A percentile compares a stretch with the other conserved stretches of the same genome.
Evolutionary conservation across 257 asterid genomes (phyloP).

Genomic region (Ilex aquifolium): DNA sequence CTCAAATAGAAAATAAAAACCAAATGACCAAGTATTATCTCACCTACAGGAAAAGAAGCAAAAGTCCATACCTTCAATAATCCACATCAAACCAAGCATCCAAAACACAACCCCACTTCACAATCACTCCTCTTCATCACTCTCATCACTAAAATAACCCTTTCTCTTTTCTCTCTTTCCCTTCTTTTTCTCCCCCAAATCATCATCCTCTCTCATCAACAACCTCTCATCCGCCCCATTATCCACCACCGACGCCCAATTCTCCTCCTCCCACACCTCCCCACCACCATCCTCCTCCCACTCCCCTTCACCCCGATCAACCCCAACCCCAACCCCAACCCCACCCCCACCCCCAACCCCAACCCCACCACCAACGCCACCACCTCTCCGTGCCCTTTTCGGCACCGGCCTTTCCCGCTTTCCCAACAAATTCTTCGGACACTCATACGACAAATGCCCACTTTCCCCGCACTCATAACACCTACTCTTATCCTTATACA

Average conservation of each 20-base stretch:
- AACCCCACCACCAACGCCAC: conserved; percentile 26
- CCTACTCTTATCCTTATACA: conserved; percentile 87
- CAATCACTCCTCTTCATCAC: conserved; percentile 70
- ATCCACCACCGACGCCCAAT: conserved; percentile 97
- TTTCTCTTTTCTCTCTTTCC: conserved; percentile 58
- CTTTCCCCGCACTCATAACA: conserved; percentile 93
- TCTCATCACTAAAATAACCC: conserved; percentile 93
- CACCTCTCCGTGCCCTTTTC: conserved; percentile 57
- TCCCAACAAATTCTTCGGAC: conserved; percentile 75
- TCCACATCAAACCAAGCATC: background rate
- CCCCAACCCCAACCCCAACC: conserved; percentile 21
- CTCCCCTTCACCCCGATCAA: conserved; percentile 4
- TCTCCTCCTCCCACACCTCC: conserved; percentile 47
- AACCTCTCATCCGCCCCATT: conserved; percentile 63
- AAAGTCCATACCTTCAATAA: conserved; percentile 4
- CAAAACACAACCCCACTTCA: conserved; percentile 2
- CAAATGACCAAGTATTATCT: too few species aligned
- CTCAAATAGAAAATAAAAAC: too few species aligned
- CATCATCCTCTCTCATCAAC: conserved; percentile 33
- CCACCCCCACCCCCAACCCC: conserved; percentile 17
- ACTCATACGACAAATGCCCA: conserved; percentile 91
- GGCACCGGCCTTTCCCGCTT: conserved; percentile 76
- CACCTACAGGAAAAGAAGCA: background rate
- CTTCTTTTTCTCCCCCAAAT: conserved; percentile 26
- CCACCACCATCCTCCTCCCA: conserved; percentile 41